phyloP scores from a whole-genome alignment of 306 rosid species.

The Lathyrus tuberosus region DNA sequence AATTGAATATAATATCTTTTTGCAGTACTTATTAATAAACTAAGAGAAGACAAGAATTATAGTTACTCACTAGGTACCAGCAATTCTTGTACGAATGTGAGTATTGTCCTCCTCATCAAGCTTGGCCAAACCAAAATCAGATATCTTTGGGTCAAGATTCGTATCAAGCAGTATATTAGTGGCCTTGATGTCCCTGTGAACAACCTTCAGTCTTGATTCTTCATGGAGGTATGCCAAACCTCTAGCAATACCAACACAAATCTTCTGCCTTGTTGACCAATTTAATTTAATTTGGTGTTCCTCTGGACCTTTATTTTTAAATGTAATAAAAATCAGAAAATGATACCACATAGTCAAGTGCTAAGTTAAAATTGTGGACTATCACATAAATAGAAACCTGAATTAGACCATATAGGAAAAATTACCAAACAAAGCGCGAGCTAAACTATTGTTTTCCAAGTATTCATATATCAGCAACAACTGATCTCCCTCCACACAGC shows the following conservation, averaged over 20 bases:
- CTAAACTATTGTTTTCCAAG: conserved; percentile 62
- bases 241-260: conserved; percentile 60
- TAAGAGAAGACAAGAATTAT: not conserved
- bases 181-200: conserved; percentile 70
- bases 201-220: conserved; percentile 64
- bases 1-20: conserved; percentile 5
- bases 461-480: conserved; percentile 54
- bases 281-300: conserved; percentile 28
- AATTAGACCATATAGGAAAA: not conserved
- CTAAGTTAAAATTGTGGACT: not conserved
- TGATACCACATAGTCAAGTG: not conserved
- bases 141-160: conserved; percentile 54
- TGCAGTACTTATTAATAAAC: not conserved
- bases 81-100: conserved; percentile 55
- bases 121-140: conserved; percentile 64
- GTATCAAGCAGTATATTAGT: conserved; percentile 43
- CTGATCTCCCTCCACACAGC: conserved; percentile 51
- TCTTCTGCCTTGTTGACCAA: conserved; percentile 61
- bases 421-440: conserved; percentile 52
- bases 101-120: conserved; percentile 50
- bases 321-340: not conserved
- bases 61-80: conserved; percentile 48
- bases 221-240: conserved; percentile 67
- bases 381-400: not conserved
- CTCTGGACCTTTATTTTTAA: conserved; percentile 24